Evolutionary conservation across 768 basidiomycete genomes (phyloP).

Genomic region (Phylloporus arenicola): DNA sequence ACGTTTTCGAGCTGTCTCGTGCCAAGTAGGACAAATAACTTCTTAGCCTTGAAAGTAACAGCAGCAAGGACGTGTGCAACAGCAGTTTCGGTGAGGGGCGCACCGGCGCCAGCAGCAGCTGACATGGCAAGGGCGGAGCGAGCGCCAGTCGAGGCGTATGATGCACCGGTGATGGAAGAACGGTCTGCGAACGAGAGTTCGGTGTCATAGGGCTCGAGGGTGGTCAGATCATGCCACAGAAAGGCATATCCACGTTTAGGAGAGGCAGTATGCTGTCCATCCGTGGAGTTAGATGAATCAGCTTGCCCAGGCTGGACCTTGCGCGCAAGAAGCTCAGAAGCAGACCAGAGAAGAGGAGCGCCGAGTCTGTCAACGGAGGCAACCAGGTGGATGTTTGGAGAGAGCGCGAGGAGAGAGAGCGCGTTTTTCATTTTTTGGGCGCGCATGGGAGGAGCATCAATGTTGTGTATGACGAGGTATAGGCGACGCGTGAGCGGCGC

Average conservation of each 20-base stretch:
- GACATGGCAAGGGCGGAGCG: slow-evolving; percentile 24
- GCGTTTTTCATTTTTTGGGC: slow-evolving; percentile 55
- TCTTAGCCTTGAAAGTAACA: slow-evolving; percentile 82
- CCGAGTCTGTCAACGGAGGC: slow-evolving; percentile 87
- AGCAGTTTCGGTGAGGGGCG: slow-evolving; percentile 66
- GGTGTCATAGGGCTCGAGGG: slow-evolving; percentile 73
- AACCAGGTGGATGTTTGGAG: slow-evolving; percentile 72
- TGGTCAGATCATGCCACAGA: slow-evolving; percentile 89
- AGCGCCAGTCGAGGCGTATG: slow-evolving; percentile 30
- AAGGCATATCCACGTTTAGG: slow-evolving; percentile 56
- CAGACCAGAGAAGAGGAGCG: slow-evolving; percentile 77
- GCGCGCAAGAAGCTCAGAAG: slow-evolving; percentile 55
- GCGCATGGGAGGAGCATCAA: slow-evolving; percentile 74
- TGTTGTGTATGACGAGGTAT: slow-evolving; percentile 83
- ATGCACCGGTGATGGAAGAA: slow-evolving; percentile 53
- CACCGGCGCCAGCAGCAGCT: slow-evolving; percentile 28
- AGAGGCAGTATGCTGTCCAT: slow-evolving; percentile 4
- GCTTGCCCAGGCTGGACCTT: slow-evolving; percentile 30
- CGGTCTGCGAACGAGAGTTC: slow-evolving; percentile 68
- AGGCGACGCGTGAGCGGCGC: slow-evolving; percentile 40
- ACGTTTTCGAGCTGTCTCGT: slow-evolving; percentile 61
- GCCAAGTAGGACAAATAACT: slow-evolving; percentile 71
- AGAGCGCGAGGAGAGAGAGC: slow-evolving; percentile 68
- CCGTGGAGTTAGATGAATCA: not conserved
- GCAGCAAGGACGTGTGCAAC: slow-evolving; percentile 78